Evolutionary conservation across 495 filamentous ascomycete species (phyloP).

Genomic region (Rostrohypoxylon terebratum): DNA sequence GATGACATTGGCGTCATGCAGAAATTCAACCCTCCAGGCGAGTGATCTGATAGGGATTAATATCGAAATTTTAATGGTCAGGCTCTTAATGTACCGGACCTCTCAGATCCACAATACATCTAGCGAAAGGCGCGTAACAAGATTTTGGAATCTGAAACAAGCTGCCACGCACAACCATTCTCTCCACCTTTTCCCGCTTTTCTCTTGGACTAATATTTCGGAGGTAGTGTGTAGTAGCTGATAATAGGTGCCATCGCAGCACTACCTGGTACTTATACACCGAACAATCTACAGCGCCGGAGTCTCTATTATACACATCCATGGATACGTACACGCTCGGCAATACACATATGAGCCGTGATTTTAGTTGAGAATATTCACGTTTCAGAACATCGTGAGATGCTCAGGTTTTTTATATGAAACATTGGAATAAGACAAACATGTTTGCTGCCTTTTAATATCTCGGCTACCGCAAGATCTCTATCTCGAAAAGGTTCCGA

Average conservation of each 20-base stretch:
- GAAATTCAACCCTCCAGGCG: neutral
- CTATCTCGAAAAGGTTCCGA: neutral
- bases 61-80: conserved; percentile 10
- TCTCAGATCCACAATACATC: conserved; percentile 21
- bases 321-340: neutral
- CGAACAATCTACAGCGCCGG: too few relatives aligned
- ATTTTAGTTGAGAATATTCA: neutral
- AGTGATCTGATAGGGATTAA: conserved; percentile 12
- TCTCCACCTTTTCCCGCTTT: conserved; percentile 26
- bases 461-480: neutral
- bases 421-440: neutral
- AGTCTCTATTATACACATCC: too few relatives aligned
- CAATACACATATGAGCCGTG: neutral
- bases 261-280: too few relatives aligned
- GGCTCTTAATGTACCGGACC: conserved; percentile 13
- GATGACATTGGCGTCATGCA: conserved; percentile 5
- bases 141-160: conserved; percentile 47
- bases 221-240: neutral
- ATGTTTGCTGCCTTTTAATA: neutral
- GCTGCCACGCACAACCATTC: conserved; percentile 21
- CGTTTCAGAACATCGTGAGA: neutral
- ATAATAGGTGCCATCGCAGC: too few relatives aligned
- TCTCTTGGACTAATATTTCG: neutral
- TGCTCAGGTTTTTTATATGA: neutral
- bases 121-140: conserved; percentile 36